phyloP scores from a whole-genome alignment of 805 yeast genomes.

The Yamadazyma phyllophila region DNA sequence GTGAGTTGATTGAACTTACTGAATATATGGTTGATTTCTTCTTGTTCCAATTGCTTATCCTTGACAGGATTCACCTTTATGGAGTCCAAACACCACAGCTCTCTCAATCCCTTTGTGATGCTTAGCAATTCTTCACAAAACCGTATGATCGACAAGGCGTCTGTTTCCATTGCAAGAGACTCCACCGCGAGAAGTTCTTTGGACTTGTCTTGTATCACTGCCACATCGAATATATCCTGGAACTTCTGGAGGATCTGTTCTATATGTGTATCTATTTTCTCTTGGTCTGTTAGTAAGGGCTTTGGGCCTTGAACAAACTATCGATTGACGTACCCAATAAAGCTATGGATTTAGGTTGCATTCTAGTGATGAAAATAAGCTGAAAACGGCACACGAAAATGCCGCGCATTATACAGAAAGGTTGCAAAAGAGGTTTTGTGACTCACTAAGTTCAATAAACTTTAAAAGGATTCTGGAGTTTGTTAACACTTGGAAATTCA shows the following conservation, averaged over 20 bases:
- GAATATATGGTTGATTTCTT: slow-evolving; percentile 25
- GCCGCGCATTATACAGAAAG: neutral
- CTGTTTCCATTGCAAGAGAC: slow-evolving; percentile 53
- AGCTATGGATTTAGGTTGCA: slow-evolving; percentile 43
- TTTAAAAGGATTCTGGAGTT: neutral
- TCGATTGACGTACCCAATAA: slow-evolving; percentile 23
- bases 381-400: neutral
- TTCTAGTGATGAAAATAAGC: slow-evolving; percentile 13
- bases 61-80: slow-evolving; percentile 32
- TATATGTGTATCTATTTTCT: slow-evolving; percentile 50
- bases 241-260: slow-evolving; percentile 52
- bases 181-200: slow-evolving; percentile 49
- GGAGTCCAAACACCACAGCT: slow-evolving; percentile 58
- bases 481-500: neutral
- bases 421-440: slow-evolving; percentile 7
- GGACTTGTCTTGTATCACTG: slow-evolving; percentile 40
- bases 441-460: slow-evolving; percentile 1
- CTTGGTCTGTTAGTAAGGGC: slow-evolving; percentile 25
- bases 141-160: slow-evolving; percentile 49
- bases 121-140: slow-evolving; percentile 52
- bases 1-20: slow-evolving; percentile 34
- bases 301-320: too few relatives aligned
- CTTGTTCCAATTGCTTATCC: slow-evolving; percentile 17
- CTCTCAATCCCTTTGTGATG: slow-evolving; percentile 49
- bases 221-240: slow-evolving; percentile 51